These are phyloP conservation scores for Scutellaria minor DNA, from an alignment of 257 asterid genomes.

Conservation along the genomic window DNA sequence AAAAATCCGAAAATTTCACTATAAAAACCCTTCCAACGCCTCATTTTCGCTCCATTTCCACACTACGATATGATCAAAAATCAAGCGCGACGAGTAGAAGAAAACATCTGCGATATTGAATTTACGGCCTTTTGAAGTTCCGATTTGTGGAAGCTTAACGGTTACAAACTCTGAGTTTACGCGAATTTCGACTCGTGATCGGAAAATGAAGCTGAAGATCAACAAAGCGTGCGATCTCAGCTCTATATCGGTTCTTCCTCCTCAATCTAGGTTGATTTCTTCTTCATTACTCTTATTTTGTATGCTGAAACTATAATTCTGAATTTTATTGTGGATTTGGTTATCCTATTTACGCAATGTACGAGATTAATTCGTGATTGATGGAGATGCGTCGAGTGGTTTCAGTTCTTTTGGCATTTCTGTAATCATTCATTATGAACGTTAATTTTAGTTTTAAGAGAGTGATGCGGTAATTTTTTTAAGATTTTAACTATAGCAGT, in stretches of 20 bases:
- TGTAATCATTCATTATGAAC: neutral
- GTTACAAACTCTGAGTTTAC: neutral
- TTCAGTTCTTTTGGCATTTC: neutral
- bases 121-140: neutral
- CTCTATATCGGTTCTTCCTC: conserved; percentile 95
- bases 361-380: conserved; percentile 8
- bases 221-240: conserved; percentile 92
- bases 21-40: conserved; percentile 29
- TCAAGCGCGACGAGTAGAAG: neutral
- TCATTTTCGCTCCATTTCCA: conserved; percentile 36
- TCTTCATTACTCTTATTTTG: conserved; percentile 12
- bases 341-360: neutral
- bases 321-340: neutral
- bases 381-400: conserved; percentile 3
- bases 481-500: neutral
- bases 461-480: neutral
- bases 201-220: conserved; percentile 77
- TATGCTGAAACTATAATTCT: conserved; percentile 8
- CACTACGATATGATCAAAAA: neutral
- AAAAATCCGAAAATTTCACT: neutral
- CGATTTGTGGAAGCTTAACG: conserved; percentile 3
- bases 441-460: neutral
- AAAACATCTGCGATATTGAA: conserved; percentile 1
- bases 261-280: conserved; percentile 68
- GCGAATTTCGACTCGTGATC: conserved; percentile 24